Evolutionary conservation across 2,329 filamentous ascomycete species (phyloP).

Genomic region (Fusarium duplospermum): DNA sequence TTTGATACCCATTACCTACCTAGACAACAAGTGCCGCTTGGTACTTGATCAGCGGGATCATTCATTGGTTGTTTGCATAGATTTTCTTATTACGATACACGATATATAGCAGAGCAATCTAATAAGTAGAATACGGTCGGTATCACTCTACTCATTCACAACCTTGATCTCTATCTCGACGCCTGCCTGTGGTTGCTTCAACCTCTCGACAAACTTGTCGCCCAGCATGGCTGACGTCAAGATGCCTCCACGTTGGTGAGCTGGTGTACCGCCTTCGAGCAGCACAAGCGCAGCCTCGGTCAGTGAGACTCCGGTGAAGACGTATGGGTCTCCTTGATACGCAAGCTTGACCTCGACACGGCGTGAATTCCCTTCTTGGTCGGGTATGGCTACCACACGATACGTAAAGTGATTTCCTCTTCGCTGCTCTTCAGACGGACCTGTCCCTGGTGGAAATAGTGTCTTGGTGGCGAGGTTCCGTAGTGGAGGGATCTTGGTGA

Average conservation of each 20-base stretch:
- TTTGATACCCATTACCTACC: slow-evolving; percentile 39
- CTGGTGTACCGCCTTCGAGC: slow-evolving; percentile 18
- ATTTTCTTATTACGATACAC: slow-evolving; percentile 18
- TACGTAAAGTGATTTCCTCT: slow-evolving; percentile 25
- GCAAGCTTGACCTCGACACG: slow-evolving; percentile 25
- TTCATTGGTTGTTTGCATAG: slow-evolving; percentile 8
- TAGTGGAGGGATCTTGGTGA: slow-evolving; percentile 18
- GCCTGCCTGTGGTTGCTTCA: slow-evolving; percentile 10
- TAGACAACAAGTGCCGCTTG: slow-evolving; percentile 28
- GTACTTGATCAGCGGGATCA: slow-evolving; percentile 3
- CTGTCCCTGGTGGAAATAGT: slow-evolving; percentile 32
- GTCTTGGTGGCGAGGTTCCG: slow-evolving; percentile 15
- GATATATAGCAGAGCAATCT: slow-evolving; percentile 11
- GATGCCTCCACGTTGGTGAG: slow-evolving; percentile 29
- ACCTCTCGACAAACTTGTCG: slow-evolving; percentile 19
- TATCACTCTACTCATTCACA: background rate
- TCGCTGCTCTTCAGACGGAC: slow-evolving; percentile 23
- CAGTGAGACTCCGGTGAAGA: slow-evolving; percentile 33
- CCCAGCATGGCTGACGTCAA: slow-evolving; percentile 35
- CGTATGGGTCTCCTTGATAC: slow-evolving; percentile 32
- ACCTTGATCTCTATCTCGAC: slow-evolving; percentile 24
- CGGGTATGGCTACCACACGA: slow-evolving; percentile 24
- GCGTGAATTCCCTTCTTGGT: background rate
- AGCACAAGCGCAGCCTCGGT: slow-evolving; percentile 34
- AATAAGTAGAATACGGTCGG: background rate